Evolutionary conservation across 78 protist genomes (phyloP).

Genomic region (Dictyostelium capitatum): DNA sequence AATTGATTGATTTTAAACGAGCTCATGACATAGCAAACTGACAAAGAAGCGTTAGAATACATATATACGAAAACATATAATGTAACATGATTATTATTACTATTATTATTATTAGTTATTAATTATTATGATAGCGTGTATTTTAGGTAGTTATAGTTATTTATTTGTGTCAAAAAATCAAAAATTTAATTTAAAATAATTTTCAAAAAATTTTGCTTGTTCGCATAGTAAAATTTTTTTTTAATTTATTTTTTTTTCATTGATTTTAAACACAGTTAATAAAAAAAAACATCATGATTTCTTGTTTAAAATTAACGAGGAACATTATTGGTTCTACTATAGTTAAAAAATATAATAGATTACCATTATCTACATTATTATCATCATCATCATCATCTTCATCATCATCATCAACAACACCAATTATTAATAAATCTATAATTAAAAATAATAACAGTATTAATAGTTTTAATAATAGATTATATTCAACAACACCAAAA

Average conservation of each 20-base stretch:
- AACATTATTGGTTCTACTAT: background rate
- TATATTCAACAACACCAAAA: no score
- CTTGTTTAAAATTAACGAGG: background rate
- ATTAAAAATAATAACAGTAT: background rate
- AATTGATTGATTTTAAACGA: no score
- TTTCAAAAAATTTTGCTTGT: no score
- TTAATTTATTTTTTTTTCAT: background rate
- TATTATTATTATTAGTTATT: no score
- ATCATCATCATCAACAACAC: background rate
- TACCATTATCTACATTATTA: background rate
- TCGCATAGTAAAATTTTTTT: background rate
- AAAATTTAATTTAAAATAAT: no score
- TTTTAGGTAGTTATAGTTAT: no score
- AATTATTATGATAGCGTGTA: no score
- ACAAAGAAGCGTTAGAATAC: no score
- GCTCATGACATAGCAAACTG: no score
- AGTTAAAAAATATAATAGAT: background rate
- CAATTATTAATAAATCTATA: background rate
- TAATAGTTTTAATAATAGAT: background rate
- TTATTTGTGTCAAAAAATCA: no score
- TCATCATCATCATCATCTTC: background rate
- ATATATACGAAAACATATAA: no score
- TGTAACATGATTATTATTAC: no score
- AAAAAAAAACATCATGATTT: background rate
- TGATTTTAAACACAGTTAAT: background rate